Evolutionary conservation across 495 filamentous ascomycete genomes (phyloP).

Genomic region (Xylona heveae): DNA sequence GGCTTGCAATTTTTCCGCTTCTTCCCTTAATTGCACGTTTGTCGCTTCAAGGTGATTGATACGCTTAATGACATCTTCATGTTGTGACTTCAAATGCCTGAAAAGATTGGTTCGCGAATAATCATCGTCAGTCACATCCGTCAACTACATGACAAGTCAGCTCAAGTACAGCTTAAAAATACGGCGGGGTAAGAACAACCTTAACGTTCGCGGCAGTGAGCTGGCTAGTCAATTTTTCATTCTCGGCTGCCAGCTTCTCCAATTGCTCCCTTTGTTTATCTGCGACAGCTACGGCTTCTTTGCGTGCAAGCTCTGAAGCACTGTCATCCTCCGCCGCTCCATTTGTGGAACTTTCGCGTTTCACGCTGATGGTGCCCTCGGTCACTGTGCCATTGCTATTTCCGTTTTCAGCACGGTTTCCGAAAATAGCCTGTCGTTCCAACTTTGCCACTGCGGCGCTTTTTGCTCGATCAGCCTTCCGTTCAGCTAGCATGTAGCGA

Average conservation of each 20-base stretch:
- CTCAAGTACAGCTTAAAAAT: neutral
- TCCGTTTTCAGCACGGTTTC: conserved; percentile 26
- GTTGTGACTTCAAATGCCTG: conserved; percentile 70
- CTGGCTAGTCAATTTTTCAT: conserved; percentile 55
- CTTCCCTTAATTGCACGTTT: conserved; percentile 66
- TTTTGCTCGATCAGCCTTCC: conserved; percentile 70
- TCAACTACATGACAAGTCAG: conserved; percentile 19
- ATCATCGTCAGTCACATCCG: conserved; percentile 73
- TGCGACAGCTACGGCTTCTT: conserved; percentile 49
- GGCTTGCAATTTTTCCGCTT: conserved; percentile 61
- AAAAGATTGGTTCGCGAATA: conserved; percentile 83
- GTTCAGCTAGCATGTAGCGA: conserved; percentile 85
- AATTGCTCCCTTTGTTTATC: conserved; percentile 76
- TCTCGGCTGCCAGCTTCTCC: conserved; percentile 54
- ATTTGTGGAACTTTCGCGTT: conserved; percentile 15
- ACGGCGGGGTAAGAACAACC: conserved; percentile 14
- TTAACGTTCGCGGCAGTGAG: conserved; percentile 48
- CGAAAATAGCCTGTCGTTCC: conserved; percentile 67
- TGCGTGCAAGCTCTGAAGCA: conserved; percentile 45
- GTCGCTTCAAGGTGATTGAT: conserved; percentile 82
- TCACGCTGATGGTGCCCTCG: conserved; percentile 32
- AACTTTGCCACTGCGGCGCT: conserved; percentile 81
- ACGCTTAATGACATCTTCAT: conserved; percentile 78
- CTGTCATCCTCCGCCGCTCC: conserved; percentile 21
- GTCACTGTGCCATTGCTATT: conserved; percentile 33